Conservation (phyloP, 1,284 basidiomycete genomes). For the Apiotrichum gracile region DNA sequence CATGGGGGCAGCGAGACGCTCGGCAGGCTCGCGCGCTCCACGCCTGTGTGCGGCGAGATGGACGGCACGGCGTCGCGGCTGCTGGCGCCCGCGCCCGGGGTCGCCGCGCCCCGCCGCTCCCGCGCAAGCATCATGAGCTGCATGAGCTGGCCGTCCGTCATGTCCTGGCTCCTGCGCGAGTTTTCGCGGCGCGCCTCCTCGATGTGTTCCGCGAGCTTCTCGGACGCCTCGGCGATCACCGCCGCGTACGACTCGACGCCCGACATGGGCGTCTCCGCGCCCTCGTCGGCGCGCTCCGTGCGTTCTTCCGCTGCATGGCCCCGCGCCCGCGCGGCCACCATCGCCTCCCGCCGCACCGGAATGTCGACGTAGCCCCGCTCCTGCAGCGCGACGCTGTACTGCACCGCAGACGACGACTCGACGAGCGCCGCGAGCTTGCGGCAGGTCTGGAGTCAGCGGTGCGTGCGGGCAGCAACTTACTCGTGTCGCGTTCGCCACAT, state of each 20-base stretch:
- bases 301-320: background rate
- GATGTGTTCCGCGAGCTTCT: too few species aligned
- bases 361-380: slow-evolving; percentile 29
- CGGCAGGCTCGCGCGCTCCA: slow-evolving; percentile 8
- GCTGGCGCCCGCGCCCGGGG: background rate
- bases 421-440: background rate
- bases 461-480: slow-evolving; percentile 14
- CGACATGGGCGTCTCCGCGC: background rate
- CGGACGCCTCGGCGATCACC: too few species aligned
- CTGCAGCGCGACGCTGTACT: slow-evolving; percentile 24
- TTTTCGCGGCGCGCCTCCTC: too few species aligned
- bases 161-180: too few species aligned
- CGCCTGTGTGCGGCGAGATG: slow-evolving; percentile 21
- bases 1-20: slow-evolving; percentile 19
- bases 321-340: background rate
- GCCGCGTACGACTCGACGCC: background rate
- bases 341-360: slow-evolving; percentile 5
- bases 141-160: too few species aligned
- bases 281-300: background rate
- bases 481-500: slow-evolving; percentile 16
- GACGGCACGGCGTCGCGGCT: background rate
- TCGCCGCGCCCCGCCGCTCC: background rate
- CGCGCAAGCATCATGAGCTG: background rate
- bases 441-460: slow-evolving; percentile 4
- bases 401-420: slow-evolving; percentile 16